Evolutionary conservation across 331 rosid genomes (phyloP), one percentile per base, ranked within the genome.

Genomic region (Rosa hybrid): DNA sequence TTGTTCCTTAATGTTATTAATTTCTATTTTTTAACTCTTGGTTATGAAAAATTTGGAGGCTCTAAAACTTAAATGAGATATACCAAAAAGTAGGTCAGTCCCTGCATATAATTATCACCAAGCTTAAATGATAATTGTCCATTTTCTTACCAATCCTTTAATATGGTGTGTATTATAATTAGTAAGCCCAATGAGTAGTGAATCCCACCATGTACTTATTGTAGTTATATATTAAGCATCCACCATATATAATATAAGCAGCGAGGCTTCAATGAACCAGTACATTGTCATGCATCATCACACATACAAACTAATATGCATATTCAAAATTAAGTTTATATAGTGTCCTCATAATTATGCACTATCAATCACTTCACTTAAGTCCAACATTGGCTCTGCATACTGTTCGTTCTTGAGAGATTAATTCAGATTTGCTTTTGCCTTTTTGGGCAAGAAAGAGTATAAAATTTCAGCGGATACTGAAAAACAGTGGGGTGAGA

Each of bases 271-370:
- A 23, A 27, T 25, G 27, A 62, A 12, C 41, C 5, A 25, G 27
- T 62, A 12, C 12, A 25, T 62, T 9, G 38, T 25, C 68, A 5
- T 71, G 48, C 50, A 50, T 51, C 44, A 68, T 54, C 69, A 27
- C 9, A 23, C 25, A 67, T 20, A 30, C 20, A 20, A 6, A 20
- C 23, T 27, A 62, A 60, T 18, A 41, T 7, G 39, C 39, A 34
- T 34, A 34, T 34, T 34, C 39, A 21, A 5, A 21, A 5, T 76
- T 25, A 34, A 53, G 34, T 5, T 25, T 25, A 46, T 12, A 77
- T 44, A 78, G 70, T 78, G 67, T 41, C 68, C 53, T 51, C 81
- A 74, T 34, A 34, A 34, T 41, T 63, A 20, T 34, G 34, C 51
- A 56, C 60, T 7, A 18, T 54, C 60, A 1, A 8, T 17, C 60